Conservation (phyloP, 169 alveolate species). For the Miamiensis avidus region DNA sequence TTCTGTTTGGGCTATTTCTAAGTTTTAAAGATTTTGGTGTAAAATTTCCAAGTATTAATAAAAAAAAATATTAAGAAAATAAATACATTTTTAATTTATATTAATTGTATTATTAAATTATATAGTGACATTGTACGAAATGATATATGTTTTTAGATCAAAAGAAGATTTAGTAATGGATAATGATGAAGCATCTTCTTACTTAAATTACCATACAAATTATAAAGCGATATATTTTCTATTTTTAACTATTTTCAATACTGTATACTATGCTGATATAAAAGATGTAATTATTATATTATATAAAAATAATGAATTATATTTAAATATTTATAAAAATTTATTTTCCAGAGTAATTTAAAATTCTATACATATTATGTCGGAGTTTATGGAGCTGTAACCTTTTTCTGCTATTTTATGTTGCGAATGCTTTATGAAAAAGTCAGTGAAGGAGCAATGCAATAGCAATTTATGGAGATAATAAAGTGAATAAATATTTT, state of each 20-base stretch:
- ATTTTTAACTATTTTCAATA: background rate
- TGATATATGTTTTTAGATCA: background rate
- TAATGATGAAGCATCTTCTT: background rate
- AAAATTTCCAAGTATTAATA: background rate
- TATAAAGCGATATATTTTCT: no score
- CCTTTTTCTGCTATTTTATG: no score
- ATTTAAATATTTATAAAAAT: no score
- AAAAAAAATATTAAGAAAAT: no score
- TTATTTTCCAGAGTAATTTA: background rate
- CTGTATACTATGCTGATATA: background rate
- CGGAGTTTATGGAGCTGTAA: background rate
- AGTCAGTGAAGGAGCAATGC: background rate
- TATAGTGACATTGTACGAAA: background rate
- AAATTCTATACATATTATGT: no score
- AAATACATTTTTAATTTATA: no score
- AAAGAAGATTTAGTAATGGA: background rate
- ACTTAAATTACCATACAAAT: no score
- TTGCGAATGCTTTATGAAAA: background rate
- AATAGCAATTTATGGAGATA: background rate
- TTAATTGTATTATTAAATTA: no score
- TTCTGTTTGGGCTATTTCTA: background rate
- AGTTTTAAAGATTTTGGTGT: background rate
- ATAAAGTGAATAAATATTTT: background rate
- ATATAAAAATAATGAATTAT: no score
- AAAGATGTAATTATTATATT: background rate